Evolutionary conservation across 257 asterid species (phyloP), one percentile per base, ranked within the genome.

Genomic region (Verbena officinalis): DNA sequence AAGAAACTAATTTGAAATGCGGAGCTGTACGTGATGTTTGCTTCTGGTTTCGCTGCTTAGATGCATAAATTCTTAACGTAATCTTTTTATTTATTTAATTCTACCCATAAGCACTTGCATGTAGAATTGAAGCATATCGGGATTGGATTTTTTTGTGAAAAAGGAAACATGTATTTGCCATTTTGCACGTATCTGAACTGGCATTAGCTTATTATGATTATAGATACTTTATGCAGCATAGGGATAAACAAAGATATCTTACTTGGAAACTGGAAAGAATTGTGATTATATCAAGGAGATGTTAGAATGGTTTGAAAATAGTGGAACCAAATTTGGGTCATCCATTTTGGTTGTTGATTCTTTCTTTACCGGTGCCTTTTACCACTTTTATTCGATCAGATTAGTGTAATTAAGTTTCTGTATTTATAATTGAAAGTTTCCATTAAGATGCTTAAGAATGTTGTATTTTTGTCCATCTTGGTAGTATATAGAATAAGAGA

Each of bases 41-140:
- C 12, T 39, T 48, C 34, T 57, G 40, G 44, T 45, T 51, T 54
- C 24, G 19, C 57, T 67, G 73, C 67, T 55, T 42, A 0, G 40
- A 34, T 55, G 57, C 68, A 67, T 31, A 21, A 40, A 46, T 45
- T 23, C 6, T 56, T 46, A 9, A 11, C 8, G 24, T 48, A 54
- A 4, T 53, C 20, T 65, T 55, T 36, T 36, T 36, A 9, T 36
- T 36, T 5, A 31, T 63, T 17, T 27, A 12, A 36, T 64, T 39
- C 23, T n/a, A 14, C 15, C 22, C 19, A 15, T 22, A 27, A n/a
- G 4, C 38, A 45, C 48, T 30, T 59, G 59, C 69, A 65, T 67
- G 71, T 43, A 68, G 48, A 55, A n/a, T 44, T 59, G 55, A 59
- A 19, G 3, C 15, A 31, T 33, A 36, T 53, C 14, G 54, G 59